These are phyloP conservation scores for Adansonia gregorii DNA, from an alignment of 441 rosid genomes.

Conservation along the genomic window DNA sequence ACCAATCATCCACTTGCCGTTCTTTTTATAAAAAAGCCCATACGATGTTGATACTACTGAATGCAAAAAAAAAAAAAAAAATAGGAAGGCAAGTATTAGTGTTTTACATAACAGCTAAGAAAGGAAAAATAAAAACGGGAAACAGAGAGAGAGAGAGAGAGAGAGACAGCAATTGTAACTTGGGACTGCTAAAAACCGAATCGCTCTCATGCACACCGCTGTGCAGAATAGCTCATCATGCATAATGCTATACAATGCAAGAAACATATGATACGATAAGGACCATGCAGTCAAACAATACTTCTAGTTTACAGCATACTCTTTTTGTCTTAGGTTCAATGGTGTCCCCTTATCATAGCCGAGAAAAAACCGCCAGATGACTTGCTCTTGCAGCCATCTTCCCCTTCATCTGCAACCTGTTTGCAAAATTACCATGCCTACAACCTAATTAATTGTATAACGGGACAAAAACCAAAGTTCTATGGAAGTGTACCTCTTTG, in stretches of 20 bases:
- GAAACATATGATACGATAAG: constrained; percentile 24
- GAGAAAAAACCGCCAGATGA: constrained; percentile 52
- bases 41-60: no score
- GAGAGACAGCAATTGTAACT: neutral
- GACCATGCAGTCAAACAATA: constrained; percentile 26
- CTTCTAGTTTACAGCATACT: constrained; percentile 32
- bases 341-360: constrained; percentile 54
- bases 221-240: neutral
- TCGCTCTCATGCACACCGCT: neutral
- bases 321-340: constrained; percentile 35
- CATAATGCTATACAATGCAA: constrained; percentile 42
- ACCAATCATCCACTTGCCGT: neutral
- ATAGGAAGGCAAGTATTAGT: neutral
- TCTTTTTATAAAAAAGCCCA: neutral
- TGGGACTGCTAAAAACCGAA: neutral
- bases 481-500: constrained; percentile 56
- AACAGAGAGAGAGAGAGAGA: neutral
- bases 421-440: constrained; percentile 25
- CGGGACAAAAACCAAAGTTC: neutral
- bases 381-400: constrained; percentile 48
- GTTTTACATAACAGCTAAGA: neutral
- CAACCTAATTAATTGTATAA: neutral
- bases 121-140: neutral
- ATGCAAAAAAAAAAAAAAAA: neutral
- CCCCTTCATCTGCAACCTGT: constrained; percentile 65